phyloP scores from a whole-genome alignment of 495 filamentous ascomycete species.

The Pseudevernia furfuracea region DNA sequence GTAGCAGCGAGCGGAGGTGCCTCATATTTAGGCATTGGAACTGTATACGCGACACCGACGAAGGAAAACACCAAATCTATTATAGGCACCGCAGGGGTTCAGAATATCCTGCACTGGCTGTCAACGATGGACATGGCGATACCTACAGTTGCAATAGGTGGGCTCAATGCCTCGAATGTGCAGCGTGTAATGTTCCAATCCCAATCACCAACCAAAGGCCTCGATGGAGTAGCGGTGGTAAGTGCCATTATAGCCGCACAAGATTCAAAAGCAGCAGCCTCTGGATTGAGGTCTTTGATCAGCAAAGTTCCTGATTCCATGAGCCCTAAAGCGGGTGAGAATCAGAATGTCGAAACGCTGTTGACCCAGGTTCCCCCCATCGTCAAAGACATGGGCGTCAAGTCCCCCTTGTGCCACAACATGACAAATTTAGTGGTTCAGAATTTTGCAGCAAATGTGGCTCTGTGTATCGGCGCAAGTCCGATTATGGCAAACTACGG shows the following conservation, averaged over 20 bases:
- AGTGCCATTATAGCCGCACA: constrained; percentile 75
- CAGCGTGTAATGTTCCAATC: constrained; percentile 66
- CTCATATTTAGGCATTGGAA: constrained; percentile 83
- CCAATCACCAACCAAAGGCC: constrained; percentile 37
- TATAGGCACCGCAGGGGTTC: constrained; percentile 72
- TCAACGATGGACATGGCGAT: constrained; percentile 38
- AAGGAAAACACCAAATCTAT: constrained; percentile 70
- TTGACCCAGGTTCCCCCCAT: constrained; percentile 45
- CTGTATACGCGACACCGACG: constrained; percentile 78
- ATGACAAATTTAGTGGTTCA: constrained; percentile 95
- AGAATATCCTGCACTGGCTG: constrained; percentile 57
- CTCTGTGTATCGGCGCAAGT: constrained; percentile 64
- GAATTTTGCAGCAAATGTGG: constrained; percentile 87
- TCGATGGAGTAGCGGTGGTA: constrained; percentile 82
- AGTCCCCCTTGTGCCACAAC: constrained; percentile 78
- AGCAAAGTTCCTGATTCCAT: constrained; percentile 43
- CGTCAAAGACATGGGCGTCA: constrained; percentile 49
- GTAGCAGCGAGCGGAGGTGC: constrained; percentile 63
- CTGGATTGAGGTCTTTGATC: constrained; percentile 47
- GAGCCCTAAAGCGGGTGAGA: constrained; percentile 21
- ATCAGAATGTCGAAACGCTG: constrained; percentile 35
- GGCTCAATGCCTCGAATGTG: constrained; percentile 72
- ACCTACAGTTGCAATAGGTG: constrained; percentile 73
- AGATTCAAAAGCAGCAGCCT: constrained; percentile 54
- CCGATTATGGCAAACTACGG: constrained; percentile 92